Conservation (phyloP, 2,329 filamentous ascomycete species). For the Penicillium sp. region DNA sequence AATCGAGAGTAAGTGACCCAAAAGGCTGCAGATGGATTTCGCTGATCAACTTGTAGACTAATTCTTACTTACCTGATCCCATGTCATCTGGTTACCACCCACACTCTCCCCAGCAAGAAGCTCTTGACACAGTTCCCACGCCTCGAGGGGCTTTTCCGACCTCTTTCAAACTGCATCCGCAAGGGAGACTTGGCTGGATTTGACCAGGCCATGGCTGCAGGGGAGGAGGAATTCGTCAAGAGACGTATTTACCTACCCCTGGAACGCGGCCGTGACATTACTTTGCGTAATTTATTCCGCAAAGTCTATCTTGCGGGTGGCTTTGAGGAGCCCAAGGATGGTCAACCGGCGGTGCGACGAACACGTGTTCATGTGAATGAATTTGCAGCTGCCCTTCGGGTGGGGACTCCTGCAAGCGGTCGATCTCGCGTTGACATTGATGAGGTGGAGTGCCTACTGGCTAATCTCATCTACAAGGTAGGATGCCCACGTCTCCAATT, state of each 20-base stretch:
- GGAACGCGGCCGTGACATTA: conserved; percentile 88
- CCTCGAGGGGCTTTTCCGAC: conserved; percentile 75
- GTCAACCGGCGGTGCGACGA: conserved; percentile 59
- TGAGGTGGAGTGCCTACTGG: conserved; percentile 91
- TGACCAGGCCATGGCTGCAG: conserved; percentile 75
- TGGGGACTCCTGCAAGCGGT: conserved; percentile 59
- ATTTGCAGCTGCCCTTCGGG: conserved; percentile 79
- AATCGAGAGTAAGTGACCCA: conserved; percentile 72
- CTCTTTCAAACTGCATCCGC: conserved; percentile 77
- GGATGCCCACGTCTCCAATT: conserved; percentile 14
- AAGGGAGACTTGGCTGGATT: conserved; percentile 81
- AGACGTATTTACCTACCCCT: conserved; percentile 92
- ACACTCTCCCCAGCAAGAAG: conserved; percentile 73
- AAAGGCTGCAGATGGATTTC: background rate
- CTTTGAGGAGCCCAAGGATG: conserved; percentile 75
- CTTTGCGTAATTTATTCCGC: conserved; percentile 84
- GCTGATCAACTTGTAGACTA: conserved; percentile 56
- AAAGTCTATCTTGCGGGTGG: conserved; percentile 88
- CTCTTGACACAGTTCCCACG: conserved; percentile 75
- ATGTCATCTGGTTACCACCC: conserved; percentile 84
- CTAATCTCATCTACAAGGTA: conserved; percentile 99
- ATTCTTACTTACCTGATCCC: conserved; percentile 95
- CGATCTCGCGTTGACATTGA: conserved; percentile 73
- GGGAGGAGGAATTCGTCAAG: conserved; percentile 91
- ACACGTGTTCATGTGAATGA: conserved; percentile 81